A percentile compares a stretch with the other conserved stretches of the same genome.
These are phyloP conservation scores for Athelia psychrophila DNA, from an alignment of 1,284 basidiomycete genomes.

Conservation along the genomic window DNA sequence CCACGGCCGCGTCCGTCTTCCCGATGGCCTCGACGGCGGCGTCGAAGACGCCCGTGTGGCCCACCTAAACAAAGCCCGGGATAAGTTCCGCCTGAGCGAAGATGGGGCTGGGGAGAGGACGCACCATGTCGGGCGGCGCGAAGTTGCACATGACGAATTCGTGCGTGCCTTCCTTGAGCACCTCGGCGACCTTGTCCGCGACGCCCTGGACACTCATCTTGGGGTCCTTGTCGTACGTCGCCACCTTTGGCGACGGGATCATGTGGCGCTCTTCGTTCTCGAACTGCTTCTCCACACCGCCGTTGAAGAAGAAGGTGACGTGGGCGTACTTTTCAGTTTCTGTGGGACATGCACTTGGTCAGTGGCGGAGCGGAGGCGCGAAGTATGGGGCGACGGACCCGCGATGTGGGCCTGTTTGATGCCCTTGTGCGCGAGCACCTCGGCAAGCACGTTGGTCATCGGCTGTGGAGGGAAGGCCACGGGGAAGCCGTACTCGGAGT, in stretches of 20 bases:
- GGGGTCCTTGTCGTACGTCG: constrained; percentile 86
- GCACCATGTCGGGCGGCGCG: constrained; percentile 91
- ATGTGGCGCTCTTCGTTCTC: constrained; percentile 80
- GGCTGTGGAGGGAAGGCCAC: constrained; percentile 80
- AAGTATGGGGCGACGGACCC: constrained; percentile 35
- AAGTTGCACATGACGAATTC: constrained; percentile 97
- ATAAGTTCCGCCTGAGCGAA: neutral
- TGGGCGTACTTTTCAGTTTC: constrained; percentile 96
- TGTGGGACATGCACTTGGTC: constrained; percentile 17
- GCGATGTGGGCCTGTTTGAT: constrained; percentile 86
- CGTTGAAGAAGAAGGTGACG: constrained; percentile 97
- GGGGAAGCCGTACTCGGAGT: constrained; percentile 82
- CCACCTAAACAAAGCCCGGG: constrained; percentile 47
- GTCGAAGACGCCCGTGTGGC: constrained; percentile 87
- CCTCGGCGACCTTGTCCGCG: constrained; percentile 85
- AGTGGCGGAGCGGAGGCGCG: neutral
- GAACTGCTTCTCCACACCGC: constrained; percentile 90
- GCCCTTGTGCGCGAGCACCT: constrained; percentile 79
- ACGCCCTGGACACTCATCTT: constrained; percentile 86
- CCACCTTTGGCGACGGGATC: constrained; percentile 87
- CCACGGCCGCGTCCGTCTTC: constrained; percentile 83
- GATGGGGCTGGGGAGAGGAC: constrained; percentile 11
- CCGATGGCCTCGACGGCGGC: constrained; percentile 85
- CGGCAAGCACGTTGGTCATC: constrained; percentile 91
- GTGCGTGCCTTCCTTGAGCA: constrained; percentile 65